Percentiles rank a stretch among this genome's conserved stretches.
These are phyloP conservation scores for Coelastrella sp. DNA, from an alignment of 139 green algal genomes.

Conservation along the genomic window DNA sequence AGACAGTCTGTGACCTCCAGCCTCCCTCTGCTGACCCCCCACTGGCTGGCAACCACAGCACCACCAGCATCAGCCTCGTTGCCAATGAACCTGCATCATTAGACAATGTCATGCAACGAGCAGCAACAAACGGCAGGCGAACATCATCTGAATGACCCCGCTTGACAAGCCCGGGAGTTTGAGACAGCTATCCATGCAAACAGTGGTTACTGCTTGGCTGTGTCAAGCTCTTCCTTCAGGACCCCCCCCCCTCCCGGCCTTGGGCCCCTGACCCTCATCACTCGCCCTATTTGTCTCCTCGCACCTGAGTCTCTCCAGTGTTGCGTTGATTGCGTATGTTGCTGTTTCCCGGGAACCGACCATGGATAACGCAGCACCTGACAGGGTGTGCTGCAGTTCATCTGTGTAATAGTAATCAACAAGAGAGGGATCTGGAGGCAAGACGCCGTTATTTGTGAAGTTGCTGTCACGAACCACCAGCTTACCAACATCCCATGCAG, in stretches of 20 bases:
- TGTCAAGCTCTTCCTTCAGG: too few relatives aligned
- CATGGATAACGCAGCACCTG: neutral
- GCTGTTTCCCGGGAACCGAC: neutral
- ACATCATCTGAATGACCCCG: too few relatives aligned
- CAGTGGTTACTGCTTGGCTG: neutral
- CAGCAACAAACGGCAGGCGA: neutral
- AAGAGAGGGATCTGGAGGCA: neutral
- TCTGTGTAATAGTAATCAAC: neutral
- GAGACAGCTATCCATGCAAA: neutral
- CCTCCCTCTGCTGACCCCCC: neutral
- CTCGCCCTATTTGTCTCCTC: neutral
- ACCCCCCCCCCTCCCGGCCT: too few relatives aligned
- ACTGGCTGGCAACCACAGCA: neutral
- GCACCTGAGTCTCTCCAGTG: conserved; percentile 1
- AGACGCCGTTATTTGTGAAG: conserved; percentile 22
- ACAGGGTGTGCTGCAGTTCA: neutral
- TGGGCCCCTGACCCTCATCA: too few relatives aligned
- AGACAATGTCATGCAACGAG: too few relatives aligned
- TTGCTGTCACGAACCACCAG: neutral
- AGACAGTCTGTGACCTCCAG: neutral
- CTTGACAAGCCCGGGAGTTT: too few relatives aligned
- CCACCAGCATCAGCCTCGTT: neutral
- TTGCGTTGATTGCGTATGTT: neutral
- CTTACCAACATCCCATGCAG: neutral
- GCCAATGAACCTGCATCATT: conserved; percentile 28